Conservation (phyloP, 352 stramenopile genomes). For the Saprolegnia diclina region DNA sequence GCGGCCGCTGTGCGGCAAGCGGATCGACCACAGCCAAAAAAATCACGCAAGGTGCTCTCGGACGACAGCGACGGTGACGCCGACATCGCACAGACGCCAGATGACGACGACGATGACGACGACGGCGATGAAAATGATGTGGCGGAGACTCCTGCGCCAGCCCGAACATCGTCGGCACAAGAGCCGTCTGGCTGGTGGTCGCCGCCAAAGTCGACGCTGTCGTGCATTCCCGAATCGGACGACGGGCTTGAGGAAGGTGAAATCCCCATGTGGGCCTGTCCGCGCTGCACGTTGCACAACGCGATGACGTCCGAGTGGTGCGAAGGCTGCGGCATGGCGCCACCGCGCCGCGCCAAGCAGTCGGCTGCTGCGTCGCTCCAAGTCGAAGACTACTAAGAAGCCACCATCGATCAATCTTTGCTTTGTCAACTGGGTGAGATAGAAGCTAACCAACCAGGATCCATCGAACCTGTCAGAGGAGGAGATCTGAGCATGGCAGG, state of each 20-base stretch:
- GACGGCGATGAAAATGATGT: background rate
- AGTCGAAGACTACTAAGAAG: conserved; percentile 10
- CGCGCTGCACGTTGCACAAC: conserved; percentile 74
- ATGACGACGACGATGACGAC: background rate
- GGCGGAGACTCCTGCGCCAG: background rate
- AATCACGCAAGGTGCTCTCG: conserved; percentile 27
- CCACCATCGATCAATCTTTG: too few species aligned
- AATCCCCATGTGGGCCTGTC: conserved; percentile 50
- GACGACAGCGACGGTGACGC: conserved; percentile 33
- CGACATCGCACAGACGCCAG: conserved; percentile 29
- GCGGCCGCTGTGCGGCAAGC: background rate
- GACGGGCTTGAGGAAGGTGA: conserved; percentile 5
- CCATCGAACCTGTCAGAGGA: too few species aligned
- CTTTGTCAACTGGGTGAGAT: too few species aligned
- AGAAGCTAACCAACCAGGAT: too few species aligned
- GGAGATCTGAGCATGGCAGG: too few species aligned
- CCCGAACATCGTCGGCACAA: background rate
- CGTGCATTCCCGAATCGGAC: conserved; percentile 3
- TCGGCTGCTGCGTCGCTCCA: conserved; percentile 9
- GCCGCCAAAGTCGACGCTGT: background rate
- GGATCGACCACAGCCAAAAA: background rate
- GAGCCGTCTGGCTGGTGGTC: background rate
- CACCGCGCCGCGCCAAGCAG: conserved; percentile 19
- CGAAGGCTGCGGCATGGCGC: conserved; percentile 44
- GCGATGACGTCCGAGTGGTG: conserved; percentile 48